Evolutionary conservation across 176 grass and related monocot species (phyloP), one percentile per base, ranked within the genome.

Genomic region (Ampelocalamus luodianensis): DNA sequence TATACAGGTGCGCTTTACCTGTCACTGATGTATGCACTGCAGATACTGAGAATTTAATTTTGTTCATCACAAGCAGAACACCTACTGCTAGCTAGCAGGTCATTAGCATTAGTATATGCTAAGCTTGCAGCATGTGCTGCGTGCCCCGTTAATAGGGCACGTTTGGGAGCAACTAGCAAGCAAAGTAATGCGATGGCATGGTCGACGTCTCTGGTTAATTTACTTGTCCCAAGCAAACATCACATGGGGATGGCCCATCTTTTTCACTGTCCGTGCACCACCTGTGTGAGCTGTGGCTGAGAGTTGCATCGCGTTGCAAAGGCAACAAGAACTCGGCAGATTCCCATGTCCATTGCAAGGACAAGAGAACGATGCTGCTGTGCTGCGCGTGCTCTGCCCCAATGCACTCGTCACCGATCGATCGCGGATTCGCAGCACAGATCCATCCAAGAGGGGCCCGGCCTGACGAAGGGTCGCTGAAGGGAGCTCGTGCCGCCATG

Each of bases 121-220:
- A 48, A 48, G 45, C 79, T 59, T 27, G 37, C 16, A 26, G 34
- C 53, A 66, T 59, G 66, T 54, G 46, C 46, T 2, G 15, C 50
- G 7, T 6, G 15, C 49, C 66, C 36, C n/a, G 50, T 45, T 71
- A 58, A n/a, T 71, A 45, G 10, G 79, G 10, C 65, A 32, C 51
- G 37, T 45, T 71, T 71, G 23, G 79, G 51, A 71, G 39, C 67
- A 59, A 59, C 22, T 22, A 59, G n/a, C n/a, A 59, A 59, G 10
- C 22, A 34, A 34, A 34, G 32, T 11, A 23, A 59, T 11, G 55
- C 22, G 9, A 23, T 23, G 55, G 55, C 55, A 23, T 1, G 9
- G 55, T 23, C n/a, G 55, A 59, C 55, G 20, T 58, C 55, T 58
- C 55, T 10, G 10, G 20, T 58, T 58, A 10, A 23, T 58, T 10